Evolutionary conservation across 106 monocot genomes (phyloP), one percentile per base, ranked within the genome.

Genomic region (Platanthera guangdongensis): DNA sequence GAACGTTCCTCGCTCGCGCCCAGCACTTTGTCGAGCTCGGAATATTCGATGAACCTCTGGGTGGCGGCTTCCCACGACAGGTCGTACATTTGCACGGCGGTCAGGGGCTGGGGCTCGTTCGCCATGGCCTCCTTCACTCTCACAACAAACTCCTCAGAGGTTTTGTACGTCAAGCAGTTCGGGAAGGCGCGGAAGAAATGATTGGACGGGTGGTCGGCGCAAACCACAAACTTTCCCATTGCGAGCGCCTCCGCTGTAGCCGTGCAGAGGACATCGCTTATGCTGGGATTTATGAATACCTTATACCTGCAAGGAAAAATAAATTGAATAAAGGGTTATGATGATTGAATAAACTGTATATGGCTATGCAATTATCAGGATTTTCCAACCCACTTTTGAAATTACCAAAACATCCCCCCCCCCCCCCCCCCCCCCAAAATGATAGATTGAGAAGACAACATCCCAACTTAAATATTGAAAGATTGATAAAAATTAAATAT

Each of bases 1-100:
- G 14, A 39, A 30, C 71, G 77, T 18, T 45, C 76, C 19, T 71
- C 75, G 47, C 53, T 87, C 16, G 52, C 55, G 32, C 57, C 39
- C 74, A 94, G 80, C 5, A 92, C 77, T 73, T 81, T 88, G 79
- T 94, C 92, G 9, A 99, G 90, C 51, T 99, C 99, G 7, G 94
- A 94, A 78, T 85, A 90, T 77, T 94, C 85, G 68, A 94, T 65
- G 57, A 99, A 99, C 51, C 99, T 86, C 73, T 90, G 71, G 4
- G 99, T 99, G 19, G 99, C 99, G 46, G 99, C 99, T 47, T 99
- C 99, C 99, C 99, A 99, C 21, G 99, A 99, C 18, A 99, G 80
- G 77, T 82, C 84, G 48, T 94, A 86, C 62, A 88, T 83, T 52
- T 99, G 90, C 83, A 92, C 92, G 4, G 78, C 75, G 4, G 90